These are phyloP conservation scores for Salix caprea DNA, from an alignment of 345 rosid genomes.

Conservation along the genomic window DNA sequence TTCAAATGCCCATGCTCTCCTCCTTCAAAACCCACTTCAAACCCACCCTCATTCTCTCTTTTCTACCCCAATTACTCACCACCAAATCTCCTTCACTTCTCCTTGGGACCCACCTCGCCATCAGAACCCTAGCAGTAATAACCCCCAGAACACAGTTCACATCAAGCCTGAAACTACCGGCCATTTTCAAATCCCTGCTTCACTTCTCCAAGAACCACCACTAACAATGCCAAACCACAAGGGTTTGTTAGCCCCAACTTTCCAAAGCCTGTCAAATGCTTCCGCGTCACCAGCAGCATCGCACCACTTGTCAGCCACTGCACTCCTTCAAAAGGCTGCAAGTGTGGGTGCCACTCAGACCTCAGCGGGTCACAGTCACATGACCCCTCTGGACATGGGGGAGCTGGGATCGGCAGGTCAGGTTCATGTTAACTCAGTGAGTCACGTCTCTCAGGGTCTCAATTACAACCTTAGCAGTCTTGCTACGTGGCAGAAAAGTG, in stretches of 20 bases:
- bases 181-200: conserved; percentile 28
- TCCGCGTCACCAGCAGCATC: conserved; percentile 29
- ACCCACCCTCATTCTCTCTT: conserved; percentile 20
- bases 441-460: conserved; percentile 26
- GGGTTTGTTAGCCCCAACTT: conserved; percentile 23
- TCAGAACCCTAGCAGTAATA: conserved; percentile 35
- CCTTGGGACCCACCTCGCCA: conserved; percentile 31
- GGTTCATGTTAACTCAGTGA: conserved; percentile 9
- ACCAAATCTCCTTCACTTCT: conserved; percentile 21
- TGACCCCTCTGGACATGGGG: conserved; percentile 31
- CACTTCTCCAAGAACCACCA: conserved; percentile 23
- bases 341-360: conserved; percentile 42
- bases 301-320: conserved; percentile 73
- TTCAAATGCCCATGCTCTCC: conserved; percentile 21
- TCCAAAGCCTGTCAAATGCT: conserved; percentile 31
- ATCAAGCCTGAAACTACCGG: conserved; percentile 41
- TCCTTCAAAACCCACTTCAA: conserved; percentile 16
- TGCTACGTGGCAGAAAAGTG: conserved; percentile 61
- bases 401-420: conserved; percentile 10
- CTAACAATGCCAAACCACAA: conserved; percentile 12
- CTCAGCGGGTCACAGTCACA: conserved; percentile 28
- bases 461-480: conserved; percentile 29
- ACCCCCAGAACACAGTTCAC: conserved; percentile 13
- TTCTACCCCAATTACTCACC: conserved; percentile 29
- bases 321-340: conserved; percentile 87